A percentile compares a stretch with the other conserved stretches of the same genome.
These are phyloP conservation scores for Melastoma candidum DNA, from an alignment of 441 rosid genomes.

Conservation along the genomic window DNA sequence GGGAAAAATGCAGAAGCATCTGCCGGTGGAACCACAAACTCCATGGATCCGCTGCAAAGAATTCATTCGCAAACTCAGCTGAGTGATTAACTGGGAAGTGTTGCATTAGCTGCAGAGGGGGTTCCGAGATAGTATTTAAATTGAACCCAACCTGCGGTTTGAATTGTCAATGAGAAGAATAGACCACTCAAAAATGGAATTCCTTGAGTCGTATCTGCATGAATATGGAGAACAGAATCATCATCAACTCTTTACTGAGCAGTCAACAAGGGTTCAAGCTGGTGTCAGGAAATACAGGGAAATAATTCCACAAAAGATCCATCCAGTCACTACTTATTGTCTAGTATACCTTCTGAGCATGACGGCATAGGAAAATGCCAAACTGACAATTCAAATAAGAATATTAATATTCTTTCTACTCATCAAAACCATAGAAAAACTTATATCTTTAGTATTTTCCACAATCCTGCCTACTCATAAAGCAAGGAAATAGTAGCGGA, in stretches of 20 bases:
- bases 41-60: conserved; percentile 86
- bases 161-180: conserved; percentile 85
- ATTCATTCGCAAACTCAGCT: conserved; percentile 5
- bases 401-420: too few relatives aligned
- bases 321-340: too few relatives aligned
- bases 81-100: neutral
- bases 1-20: conserved; percentile 93
- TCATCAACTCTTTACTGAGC: neutral
- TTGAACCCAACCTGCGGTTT: conserved; percentile 65
- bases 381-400: too few relatives aligned
- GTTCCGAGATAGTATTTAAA: neutral
- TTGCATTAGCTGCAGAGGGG: neutral
- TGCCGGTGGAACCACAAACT: conserved; percentile 92
- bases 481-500: neutral
- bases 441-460: too few relatives aligned
- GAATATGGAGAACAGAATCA: conserved; percentile 1
- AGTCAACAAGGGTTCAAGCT: neutral
- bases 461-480: neutral
- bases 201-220: conserved; percentile 81
- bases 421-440: too few relatives aligned
- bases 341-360: too few relatives aligned
- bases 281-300: too few relatives aligned
- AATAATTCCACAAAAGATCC: too few relatives aligned
- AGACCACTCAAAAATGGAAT: conserved; percentile 89
- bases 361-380: too few relatives aligned